Conservation (phyloP, 75 land plant species). For the Isoetes taiwanensis region DNA sequence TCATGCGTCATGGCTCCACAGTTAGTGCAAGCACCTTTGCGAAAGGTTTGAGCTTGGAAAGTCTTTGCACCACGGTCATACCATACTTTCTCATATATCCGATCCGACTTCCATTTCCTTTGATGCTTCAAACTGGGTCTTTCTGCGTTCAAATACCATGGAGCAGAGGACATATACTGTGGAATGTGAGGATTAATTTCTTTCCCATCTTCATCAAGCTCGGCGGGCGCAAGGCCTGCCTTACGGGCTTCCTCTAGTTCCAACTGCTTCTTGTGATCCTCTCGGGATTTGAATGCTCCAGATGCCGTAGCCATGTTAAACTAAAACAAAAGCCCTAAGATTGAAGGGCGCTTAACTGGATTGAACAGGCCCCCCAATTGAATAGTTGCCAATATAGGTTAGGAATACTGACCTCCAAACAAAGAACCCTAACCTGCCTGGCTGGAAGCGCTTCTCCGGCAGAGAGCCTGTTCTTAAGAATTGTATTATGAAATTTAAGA, state of each 20-base stretch:
- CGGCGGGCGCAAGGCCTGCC: slow-evolving; percentile 91
- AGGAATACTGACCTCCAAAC: too few species aligned
- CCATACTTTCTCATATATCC: slow-evolving; percentile 78
- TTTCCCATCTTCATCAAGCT: slow-evolving; percentile 93
- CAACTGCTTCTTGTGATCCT: slow-evolving; percentile 78
- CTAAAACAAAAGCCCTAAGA: too few species aligned
- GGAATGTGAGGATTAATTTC: slow-evolving; percentile 96
- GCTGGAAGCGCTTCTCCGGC: too few species aligned
- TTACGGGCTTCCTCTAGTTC: slow-evolving; percentile 90
- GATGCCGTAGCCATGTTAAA: too few species aligned
- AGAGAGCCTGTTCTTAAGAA: too few species aligned
- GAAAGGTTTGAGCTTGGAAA: slow-evolving; percentile 63
- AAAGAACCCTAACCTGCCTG: too few species aligned
- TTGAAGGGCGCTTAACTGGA: too few species aligned
- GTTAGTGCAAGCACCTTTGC: slow-evolving; percentile 33
- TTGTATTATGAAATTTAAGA: too few species aligned
- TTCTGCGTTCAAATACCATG: slow-evolving; percentile 93
- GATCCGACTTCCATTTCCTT: slow-evolving; percentile 88
- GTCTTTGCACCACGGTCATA: slow-evolving; percentile 80
- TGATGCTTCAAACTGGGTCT: slow-evolving; percentile 94
- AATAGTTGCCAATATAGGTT: too few species aligned
- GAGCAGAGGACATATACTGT: slow-evolving; percentile 95
- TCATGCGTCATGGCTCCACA: slow-evolving; percentile 93
- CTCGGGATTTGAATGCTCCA: slow-evolving; percentile 75
- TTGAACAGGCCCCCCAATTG: too few species aligned